Conservation (phyloP, 495 filamentous ascomycete genomes). For the Penicillium salamii region DNA sequence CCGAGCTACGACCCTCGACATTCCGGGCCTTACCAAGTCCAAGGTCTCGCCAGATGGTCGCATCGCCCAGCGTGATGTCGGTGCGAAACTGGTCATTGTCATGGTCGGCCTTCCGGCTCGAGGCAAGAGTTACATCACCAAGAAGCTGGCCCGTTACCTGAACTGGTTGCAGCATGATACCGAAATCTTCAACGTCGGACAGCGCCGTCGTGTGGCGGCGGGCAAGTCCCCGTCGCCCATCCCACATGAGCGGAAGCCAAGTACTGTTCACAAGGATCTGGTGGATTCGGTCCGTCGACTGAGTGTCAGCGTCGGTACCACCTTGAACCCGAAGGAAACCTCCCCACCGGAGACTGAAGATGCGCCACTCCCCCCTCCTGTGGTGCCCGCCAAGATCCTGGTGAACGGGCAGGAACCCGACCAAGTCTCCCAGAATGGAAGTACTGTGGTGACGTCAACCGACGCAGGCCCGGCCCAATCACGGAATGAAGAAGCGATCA, state of each 20-base stretch:
- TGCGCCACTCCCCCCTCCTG: conserved; percentile 34
- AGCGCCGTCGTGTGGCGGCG: conserved; percentile 78
- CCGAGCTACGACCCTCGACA: conserved; percentile 81
- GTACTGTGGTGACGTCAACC: conserved; percentile 29
- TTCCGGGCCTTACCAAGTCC: conserved; percentile 86
- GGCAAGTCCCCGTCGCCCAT: conserved; percentile 47
- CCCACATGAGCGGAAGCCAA: conserved; percentile 24
- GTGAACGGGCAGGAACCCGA: conserved; percentile 45
- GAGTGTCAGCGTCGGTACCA: conserved; percentile 40
- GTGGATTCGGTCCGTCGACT: conserved; percentile 42
- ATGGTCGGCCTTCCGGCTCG: conserved; percentile 96
- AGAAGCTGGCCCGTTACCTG: conserved; percentile 91
- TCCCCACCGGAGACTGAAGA: conserved; percentile 25
- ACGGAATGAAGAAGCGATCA: conserved; percentile 21
- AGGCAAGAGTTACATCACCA: conserved; percentile 97
- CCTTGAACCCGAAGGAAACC: conserved; percentile 16
- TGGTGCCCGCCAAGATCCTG: conserved; percentile 47
- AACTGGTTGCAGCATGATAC: conserved; percentile 97
- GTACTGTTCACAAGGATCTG: conserved; percentile 39
- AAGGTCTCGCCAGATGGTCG: conserved; percentile 91
- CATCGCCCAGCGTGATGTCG: conserved; percentile 88
- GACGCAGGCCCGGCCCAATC: conserved; percentile 19
- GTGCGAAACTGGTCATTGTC: conserved; percentile 92
- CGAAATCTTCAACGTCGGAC: conserved; percentile 94
- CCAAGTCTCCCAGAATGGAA: conserved; percentile 22